Evolutionary conservation across 176 grass and related monocot species (phyloP).

Genomic region (Eragrostis nindensis): DNA sequence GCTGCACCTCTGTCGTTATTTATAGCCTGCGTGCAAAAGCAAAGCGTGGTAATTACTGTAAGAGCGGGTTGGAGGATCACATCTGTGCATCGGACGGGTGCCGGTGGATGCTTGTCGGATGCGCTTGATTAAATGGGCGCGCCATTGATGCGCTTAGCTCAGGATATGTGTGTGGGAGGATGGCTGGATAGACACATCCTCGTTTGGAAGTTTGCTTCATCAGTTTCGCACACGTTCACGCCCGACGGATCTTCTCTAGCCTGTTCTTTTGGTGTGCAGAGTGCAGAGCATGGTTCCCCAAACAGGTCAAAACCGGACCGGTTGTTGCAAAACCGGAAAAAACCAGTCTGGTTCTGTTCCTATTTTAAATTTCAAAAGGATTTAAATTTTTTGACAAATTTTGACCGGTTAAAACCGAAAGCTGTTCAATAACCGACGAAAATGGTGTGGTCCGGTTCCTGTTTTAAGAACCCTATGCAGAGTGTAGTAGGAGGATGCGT

Average conservation of each 20-base stretch:
- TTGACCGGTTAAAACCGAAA: no score
- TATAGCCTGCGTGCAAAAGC: conserved; percentile 43
- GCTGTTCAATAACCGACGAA: no score
- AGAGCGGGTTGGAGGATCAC: background rate
- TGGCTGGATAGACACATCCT: conserved; percentile 29
- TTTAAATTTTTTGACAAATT: no score
- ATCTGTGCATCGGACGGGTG: background rate
- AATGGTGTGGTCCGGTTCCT: no score
- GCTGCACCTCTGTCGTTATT: background rate
- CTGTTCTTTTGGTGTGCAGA: no score
- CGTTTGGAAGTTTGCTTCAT: conserved; percentile 30
- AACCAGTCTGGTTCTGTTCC: no score
- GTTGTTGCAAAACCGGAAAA: no score
- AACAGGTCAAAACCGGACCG: no score
- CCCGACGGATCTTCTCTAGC: conserved; percentile 18
- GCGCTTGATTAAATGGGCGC: conserved; percentile 17
- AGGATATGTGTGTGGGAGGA: background rate
- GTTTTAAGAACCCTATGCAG: no score
- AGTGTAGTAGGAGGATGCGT: no score
- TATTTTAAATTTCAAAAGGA: no score
- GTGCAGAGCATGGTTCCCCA: no score
- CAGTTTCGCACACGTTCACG: background rate
- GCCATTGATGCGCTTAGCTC: conserved; percentile 21
- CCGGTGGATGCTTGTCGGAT: conserved; percentile 35
- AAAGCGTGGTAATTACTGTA: conserved; percentile 3